Conservation (phyloP, 1,284 basidiomycete genomes). For the Ustilago sp. region DNA sequence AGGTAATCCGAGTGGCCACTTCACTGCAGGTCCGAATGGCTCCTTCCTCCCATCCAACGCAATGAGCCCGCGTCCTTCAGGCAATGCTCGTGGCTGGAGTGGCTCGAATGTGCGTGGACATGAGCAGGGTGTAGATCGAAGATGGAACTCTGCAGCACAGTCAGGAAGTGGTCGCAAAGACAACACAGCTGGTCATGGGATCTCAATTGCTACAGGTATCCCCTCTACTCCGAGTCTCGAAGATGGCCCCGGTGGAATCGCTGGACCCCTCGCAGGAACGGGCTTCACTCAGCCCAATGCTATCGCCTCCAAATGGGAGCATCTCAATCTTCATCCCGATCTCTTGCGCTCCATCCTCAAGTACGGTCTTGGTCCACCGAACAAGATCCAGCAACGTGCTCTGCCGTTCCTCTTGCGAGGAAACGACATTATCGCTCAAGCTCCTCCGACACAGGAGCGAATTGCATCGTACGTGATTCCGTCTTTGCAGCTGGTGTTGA, state of each 20-base stretch:
- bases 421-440: constrained; percentile 96
- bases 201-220: constrained; percentile 6
- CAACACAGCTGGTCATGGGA: not conserved
- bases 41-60: constrained; percentile 23
- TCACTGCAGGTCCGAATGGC: constrained; percentile 15
- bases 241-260: constrained; percentile 9
- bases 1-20: constrained; percentile 20
- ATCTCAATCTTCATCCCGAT: constrained; percentile 85
- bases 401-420: constrained; percentile 93
- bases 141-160: constrained; percentile 33
- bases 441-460: constrained; percentile 95
- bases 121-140: constrained; percentile 25
- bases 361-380: constrained; percentile 96
- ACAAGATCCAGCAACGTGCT: constrained; percentile 97
- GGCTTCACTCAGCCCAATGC: constrained; percentile 82
- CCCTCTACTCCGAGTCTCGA: constrained; percentile 31
- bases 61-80: constrained; percentile 45
- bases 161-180: constrained; percentile 22
- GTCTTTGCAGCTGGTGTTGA: constrained; percentile 59
- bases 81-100: constrained; percentile 38
- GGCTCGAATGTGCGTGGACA: constrained; percentile 19
- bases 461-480: constrained; percentile 84
- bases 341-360: constrained; percentile 88
- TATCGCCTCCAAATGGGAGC: constrained; percentile 96
- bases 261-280: constrained; percentile 25